Evolutionary conservation across 352 stramenopile genomes (phyloP), one percentile per base, ranked within the genome.

Genomic region (Paralagenidium karlingii): DNA sequence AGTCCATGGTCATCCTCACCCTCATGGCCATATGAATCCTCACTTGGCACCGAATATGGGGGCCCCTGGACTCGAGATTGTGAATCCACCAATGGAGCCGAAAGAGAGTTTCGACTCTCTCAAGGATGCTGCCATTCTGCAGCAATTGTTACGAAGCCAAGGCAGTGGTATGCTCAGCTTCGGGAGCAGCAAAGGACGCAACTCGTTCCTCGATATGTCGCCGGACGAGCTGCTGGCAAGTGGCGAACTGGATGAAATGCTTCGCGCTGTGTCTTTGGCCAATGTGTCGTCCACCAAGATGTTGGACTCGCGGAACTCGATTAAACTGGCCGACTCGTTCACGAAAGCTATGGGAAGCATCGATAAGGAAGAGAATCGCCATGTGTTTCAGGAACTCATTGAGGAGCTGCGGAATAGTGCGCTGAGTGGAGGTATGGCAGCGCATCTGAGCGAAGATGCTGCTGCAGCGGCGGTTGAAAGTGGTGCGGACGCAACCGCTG

Each of bases 171-270:
- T 83, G 24, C 50, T 87, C 19, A 84, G 69, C 44, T 87, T 84
- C 36, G 60, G 60, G 13, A 81, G 63, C 15, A 43, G 52, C 7
- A 51, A 66, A 3, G 68, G 57, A 3, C 34, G 81, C 31, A 62
- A 50, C 26, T 84, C 74, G 27, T 67, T 84, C 34, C 57, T 63
- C 5, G 74, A 87, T 29, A 77, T 87, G 60, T 84, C 70, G 21
- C 74, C 74, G 0, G 74, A 87, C 24, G 74, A 84, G 22, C 41
- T 87, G 21, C 57, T 87, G 15, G 74, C 65, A 3, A 87, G 74
- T 57, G 74, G 74, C 4, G 74, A 87, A 52, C 53, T 87, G 28
- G 74, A 87, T 33, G 74, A 87, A 41, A 84, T 87, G 58, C 67
- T 87, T 25, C 60, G 62, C 18, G 62, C 70, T 3, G 57, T 84